phyloP scores from a whole-genome alignment of 331 rosid genomes.

The Quercus lobata region DNA sequence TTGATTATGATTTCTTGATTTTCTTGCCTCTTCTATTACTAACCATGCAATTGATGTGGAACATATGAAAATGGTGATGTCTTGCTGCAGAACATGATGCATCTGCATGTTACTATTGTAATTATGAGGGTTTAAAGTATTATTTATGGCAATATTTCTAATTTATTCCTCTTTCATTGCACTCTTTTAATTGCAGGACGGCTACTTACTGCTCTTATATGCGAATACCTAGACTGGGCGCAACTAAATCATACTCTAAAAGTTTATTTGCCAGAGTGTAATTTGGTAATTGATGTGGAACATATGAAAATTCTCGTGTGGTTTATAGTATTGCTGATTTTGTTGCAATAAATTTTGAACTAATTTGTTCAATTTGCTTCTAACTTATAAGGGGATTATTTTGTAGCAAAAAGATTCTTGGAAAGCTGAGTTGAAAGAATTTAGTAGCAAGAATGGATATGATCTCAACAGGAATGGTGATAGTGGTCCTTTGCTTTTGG shows the following conservation, averaged over 20 bases:
- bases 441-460: constrained; percentile 87
- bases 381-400: neutral
- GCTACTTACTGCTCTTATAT: constrained; percentile 80
- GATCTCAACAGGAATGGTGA: constrained; percentile 93
- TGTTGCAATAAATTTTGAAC: neutral
- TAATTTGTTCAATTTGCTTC: neutral
- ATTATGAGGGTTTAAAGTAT: neutral
- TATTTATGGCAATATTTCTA: neutral
- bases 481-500: constrained; percentile 88
- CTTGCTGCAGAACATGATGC: neutral
- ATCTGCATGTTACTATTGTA: neutral
- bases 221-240: constrained; percentile 99
- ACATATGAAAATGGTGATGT: neutral
- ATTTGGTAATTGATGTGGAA: constrained; percentile 59
- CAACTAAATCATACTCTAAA: constrained; percentile 89
- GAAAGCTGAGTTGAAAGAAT: constrained; percentile 92
- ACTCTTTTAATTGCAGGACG: constrained; percentile 58
- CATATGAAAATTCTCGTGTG: neutral
- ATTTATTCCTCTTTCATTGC: neutral
- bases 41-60: neutral
- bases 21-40: neutral
- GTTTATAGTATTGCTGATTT: neutral
- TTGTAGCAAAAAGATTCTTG: constrained; percentile 88
- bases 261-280: constrained; percentile 96
- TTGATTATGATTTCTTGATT: neutral